Conservation (phyloP, 805 yeast genomes). For the Metschnikowia borealis region DNA sequence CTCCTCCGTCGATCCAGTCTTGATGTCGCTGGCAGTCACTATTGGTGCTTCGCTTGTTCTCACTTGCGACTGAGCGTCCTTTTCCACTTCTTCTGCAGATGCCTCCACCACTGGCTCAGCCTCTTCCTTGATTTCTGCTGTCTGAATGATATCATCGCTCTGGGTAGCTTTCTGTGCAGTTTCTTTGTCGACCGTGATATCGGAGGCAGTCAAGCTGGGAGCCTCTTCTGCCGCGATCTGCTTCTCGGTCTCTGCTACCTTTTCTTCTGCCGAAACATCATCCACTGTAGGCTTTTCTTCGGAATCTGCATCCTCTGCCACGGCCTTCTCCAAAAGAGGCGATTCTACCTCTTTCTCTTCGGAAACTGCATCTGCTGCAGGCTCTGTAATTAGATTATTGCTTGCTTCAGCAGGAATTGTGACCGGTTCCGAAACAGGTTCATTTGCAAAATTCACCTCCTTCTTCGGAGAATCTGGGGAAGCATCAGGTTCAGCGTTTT, state of each 20-base stretch:
- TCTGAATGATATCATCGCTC: background rate
- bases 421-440: background rate
- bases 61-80: constrained; percentile 17
- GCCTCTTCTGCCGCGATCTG: constrained; percentile 7
- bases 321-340: background rate
- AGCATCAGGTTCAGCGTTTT: too few relatives aligned
- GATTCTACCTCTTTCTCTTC: background rate
- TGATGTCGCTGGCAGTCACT: background rate
- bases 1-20: background rate
- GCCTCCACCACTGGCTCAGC: background rate
- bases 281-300: constrained; percentile 7
- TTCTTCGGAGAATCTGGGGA: background rate
- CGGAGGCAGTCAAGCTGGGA: constrained; percentile 4
- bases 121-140: background rate
- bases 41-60: constrained; percentile 4
- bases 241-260: constrained; percentile 7
- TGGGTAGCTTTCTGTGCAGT: background rate
- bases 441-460: background rate
- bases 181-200: constrained; percentile 2
- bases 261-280: constrained; percentile 17
- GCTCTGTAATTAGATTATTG: background rate
- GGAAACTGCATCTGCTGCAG: background rate
- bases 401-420: background rate
- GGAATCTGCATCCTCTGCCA: too few relatives aligned
- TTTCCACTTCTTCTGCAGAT: constrained; percentile 14